phyloP scores from a whole-genome alignment of 1,139 yeast genomes.

The Protomyces macrosporus region DNA sequence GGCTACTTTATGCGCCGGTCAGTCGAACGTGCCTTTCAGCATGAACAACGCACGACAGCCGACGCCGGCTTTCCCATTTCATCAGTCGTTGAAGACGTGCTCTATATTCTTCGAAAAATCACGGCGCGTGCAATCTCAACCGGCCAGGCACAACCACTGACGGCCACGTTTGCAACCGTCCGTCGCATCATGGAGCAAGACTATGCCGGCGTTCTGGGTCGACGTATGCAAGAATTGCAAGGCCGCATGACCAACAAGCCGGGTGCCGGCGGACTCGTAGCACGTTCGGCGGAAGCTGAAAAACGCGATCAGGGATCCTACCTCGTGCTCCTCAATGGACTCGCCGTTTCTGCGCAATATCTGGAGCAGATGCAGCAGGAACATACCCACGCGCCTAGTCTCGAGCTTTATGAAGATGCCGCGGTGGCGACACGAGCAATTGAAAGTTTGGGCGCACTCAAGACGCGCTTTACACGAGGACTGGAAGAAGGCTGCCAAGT shows the following conservation, averaged over 20 bases:
- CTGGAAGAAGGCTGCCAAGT: conserved; percentile 22
- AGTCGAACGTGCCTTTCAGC: conserved; percentile 70
- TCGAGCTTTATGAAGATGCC: conserved; percentile 5
- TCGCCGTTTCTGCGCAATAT: conserved; percentile 30
- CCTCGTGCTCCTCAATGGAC: conserved; percentile 42
- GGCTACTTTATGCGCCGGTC: conserved; percentile 70
- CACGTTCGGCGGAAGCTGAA: conserved; percentile 24
- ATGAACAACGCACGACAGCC: conserved; percentile 66
- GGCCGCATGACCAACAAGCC: conserved; percentile 17
- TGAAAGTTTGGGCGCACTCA: conserved; percentile 6
- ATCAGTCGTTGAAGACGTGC: conserved; percentile 80
- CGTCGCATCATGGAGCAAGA: conserved; percentile 28
- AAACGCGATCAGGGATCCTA: conserved; percentile 21
- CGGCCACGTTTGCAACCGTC: conserved; percentile 28
- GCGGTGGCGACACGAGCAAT: neutral
- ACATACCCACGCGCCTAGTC: neutral
- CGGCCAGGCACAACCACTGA: conserved; percentile 24
- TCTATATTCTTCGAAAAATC: conserved; percentile 65
- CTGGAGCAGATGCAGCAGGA: conserved; percentile 28
- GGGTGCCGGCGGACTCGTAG: conserved; percentile 24
- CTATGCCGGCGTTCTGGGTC: conserved; percentile 31
- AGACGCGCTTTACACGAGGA: conserved; percentile 10
- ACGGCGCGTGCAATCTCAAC: conserved; percentile 39
- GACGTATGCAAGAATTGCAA: conserved; percentile 31
- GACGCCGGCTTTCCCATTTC: conserved; percentile 56